phyloP scores from a whole-genome alignment of 1,139 yeast species.

The Magnusiomyces fungicola region DNA sequence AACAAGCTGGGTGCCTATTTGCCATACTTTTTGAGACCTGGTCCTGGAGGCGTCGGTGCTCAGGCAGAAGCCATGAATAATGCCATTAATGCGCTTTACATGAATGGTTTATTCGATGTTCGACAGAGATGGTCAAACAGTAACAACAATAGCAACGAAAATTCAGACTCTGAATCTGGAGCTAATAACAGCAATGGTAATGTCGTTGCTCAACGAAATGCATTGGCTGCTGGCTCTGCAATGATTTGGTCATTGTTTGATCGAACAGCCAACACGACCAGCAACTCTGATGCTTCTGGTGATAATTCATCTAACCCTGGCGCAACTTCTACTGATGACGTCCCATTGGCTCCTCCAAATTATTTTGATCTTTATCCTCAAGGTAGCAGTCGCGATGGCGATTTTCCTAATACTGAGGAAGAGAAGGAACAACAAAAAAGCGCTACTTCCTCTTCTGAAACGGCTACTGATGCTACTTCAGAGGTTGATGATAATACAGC shows the following conservation, averaged over 20 bases:
- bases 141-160: neutral
- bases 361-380: conserved; percentile 79
- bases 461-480: conserved; percentile 16
- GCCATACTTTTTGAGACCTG: neutral
- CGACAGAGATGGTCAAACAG: neutral
- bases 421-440: conserved; percentile 15
- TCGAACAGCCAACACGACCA: neutral
- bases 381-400: conserved; percentile 39
- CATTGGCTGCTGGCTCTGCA: conserved; percentile 1
- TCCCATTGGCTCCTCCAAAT: conserved; percentile 42
- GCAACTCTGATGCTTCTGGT: neutral
- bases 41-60: neutral
- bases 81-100: neutral
- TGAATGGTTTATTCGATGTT: neutral
- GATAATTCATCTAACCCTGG: neutral
- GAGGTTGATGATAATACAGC: conserved; percentile 14
- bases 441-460: conserved; percentile 3
- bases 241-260: neutral
- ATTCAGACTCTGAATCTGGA: neutral
- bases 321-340: conserved; percentile 7
- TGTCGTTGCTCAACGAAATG: neutral
- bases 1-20: neutral
- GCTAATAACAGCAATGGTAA: neutral
- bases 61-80: neutral
- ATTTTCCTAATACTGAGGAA: conserved; percentile 28